phyloP scores from a whole-genome alignment of 2,329 filamentous ascomycete species.

The Colletotrichum tanaceti region DNA sequence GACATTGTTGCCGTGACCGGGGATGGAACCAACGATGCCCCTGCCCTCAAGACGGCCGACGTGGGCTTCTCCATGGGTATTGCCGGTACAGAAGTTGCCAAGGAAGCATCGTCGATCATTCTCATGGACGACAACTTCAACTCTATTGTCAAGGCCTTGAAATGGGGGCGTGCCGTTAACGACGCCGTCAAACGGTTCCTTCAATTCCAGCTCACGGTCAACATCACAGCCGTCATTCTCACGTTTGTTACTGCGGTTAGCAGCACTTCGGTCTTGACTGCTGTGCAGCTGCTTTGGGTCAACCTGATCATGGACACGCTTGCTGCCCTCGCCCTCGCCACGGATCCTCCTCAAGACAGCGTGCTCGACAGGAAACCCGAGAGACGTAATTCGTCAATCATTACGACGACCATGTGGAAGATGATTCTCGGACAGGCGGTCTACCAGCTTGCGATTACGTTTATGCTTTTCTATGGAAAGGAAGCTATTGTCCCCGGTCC shows the following conservation, averaged over 20 bases:
- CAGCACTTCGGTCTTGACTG: slow-evolving; percentile 78
- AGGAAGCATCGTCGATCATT: slow-evolving; percentile 86
- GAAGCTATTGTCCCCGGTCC: slow-evolving; percentile 47
- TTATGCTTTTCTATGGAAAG: slow-evolving; percentile 84
- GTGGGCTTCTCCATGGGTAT: slow-evolving; percentile 91
- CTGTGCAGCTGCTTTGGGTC: slow-evolving; percentile 94
- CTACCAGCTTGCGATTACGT: slow-evolving; percentile 84
- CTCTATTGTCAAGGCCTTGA: slow-evolving; percentile 85
- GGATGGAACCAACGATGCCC: slow-evolving; percentile 86
- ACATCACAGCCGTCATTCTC: slow-evolving; percentile 87
- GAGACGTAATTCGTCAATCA: slow-evolving; percentile 68
- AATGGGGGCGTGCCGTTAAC: slow-evolving; percentile 83
- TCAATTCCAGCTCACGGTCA: slow-evolving; percentile 85
- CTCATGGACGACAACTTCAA: slow-evolving; percentile 90
- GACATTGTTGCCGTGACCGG: slow-evolving; percentile 87
- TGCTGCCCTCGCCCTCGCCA: slow-evolving; percentile 87
- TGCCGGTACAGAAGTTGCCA: slow-evolving; percentile 84
- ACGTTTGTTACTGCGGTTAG: slow-evolving; percentile 90
- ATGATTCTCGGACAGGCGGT: slow-evolving; percentile 96
- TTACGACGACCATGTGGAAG: slow-evolving; percentile 97
- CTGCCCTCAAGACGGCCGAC: slow-evolving; percentile 82
- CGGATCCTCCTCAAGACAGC: slow-evolving; percentile 85
- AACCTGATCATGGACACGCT: slow-evolving; percentile 98
- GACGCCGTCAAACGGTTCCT: slow-evolving; percentile 82
- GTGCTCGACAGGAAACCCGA: slow-evolving; percentile 82